phyloP scores from a whole-genome alignment of 164 flowering plant genomes.

The Vitis rupestris region DNA sequence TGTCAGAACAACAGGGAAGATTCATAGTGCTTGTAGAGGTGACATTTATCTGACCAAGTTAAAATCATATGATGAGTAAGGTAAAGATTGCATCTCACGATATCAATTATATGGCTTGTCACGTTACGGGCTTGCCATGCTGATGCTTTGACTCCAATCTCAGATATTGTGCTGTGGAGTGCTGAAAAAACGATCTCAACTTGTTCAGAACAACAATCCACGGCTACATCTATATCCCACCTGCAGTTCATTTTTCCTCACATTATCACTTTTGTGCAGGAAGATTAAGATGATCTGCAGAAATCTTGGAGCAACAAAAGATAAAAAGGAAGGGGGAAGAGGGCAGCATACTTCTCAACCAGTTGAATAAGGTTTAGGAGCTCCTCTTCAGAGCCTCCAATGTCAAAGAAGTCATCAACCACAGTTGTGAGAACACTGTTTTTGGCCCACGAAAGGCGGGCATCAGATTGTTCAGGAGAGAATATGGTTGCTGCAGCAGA shows the following conservation, averaged over 20 bases:
- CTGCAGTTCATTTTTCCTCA: constrained; percentile 27
- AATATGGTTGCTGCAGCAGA: constrained; percentile 57
- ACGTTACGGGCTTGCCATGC: constrained; percentile 52
- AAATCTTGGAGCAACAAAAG: background rate
- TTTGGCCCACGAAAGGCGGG: constrained; percentile 75
- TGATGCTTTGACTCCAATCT: constrained; percentile 59
- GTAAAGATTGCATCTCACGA: constrained; percentile 41
- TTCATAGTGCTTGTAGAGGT: background rate
- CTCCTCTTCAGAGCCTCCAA: constrained; percentile 70
- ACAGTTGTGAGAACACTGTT: constrained; percentile 65
- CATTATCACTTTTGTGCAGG: background rate
- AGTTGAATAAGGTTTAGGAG: constrained; percentile 46
- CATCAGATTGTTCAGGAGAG: constrained; percentile 57
- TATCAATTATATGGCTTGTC: constrained; percentile 47
- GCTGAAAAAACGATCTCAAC: constrained; percentile 66
- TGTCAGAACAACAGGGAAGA: background rate
- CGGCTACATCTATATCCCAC: constrained; percentile 44
- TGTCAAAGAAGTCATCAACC: constrained; percentile 75
- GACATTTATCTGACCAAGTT: too few relatives aligned
- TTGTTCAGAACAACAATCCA: constrained; percentile 47
- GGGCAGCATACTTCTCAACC: constrained; percentile 37
- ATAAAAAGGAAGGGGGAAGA: background rate
- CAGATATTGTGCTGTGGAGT: constrained; percentile 50
- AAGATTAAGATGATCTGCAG: background rate
- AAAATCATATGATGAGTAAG: background rate